Base-by-base conservation (phyloP, 768 basidiomycete genomes). In the Podaxis rugospora region DNA sequence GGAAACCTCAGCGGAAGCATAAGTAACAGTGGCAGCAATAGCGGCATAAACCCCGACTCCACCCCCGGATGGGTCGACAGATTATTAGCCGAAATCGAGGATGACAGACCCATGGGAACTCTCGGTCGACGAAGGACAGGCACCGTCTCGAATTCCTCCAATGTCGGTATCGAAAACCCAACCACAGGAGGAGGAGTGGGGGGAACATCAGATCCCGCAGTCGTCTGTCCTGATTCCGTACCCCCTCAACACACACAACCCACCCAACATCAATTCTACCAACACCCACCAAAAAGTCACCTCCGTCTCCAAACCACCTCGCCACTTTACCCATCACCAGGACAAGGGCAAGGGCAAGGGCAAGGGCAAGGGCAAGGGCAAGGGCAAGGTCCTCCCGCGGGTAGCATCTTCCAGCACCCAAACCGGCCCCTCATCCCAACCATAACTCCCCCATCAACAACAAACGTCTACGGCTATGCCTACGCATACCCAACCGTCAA, bases 401-500 rank as follows among this genome's bases (percentile, higher is more conserved):
- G 32, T 32, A 32, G 32, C 7, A 40, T 51, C 5, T 49, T 18
- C 11, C 14, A 49, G 13, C 57, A 21, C n/a, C 35, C 47, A 10
- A 54, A 54, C 14, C 18, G 35, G 5, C 21, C 14, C 16, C 52
- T 46, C 27, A 25, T n/a, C 36, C 23, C 47, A 63, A 64, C n/a
- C 63, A 67, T 44, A 49, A 52, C 18, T 55, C 64, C 59, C 67
- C 55, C 51, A 71, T 40, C 57, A 36, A 10, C 28, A 52, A 39
- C 72, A 4, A 75, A 78, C 55, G 71, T 76, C 1, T 77, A 73
- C 65, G 72, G 67, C 4, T 63, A 70, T 50, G 74, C 75, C 3
- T 75, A 76, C 51, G 69, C 69, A 59, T 77, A 78, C 53, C 37
- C 35, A n/a, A 23, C 11, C 11, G 75, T 72, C 25, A 78, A 77